A percentile compares a stretch with the other conserved stretches of the same genome.
phyloP scores from a whole-genome alignment of 23 red algal genomes.

The Chondrus crispus region DNA sequence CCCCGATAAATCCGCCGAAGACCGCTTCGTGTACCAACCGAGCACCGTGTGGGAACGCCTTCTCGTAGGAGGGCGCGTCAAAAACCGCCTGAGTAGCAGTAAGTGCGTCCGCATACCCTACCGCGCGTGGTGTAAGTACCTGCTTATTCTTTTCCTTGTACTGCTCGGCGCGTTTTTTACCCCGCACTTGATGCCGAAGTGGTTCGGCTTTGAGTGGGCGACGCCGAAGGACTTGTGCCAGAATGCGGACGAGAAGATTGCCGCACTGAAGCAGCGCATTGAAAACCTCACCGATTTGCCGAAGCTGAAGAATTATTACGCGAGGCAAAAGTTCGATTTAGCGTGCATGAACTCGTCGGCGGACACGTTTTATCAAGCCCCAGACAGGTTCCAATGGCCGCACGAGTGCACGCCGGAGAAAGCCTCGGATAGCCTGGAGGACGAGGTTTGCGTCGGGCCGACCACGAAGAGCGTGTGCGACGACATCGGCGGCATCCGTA shows the following conservation, averaged over 20 bases:
- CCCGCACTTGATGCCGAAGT: conserved; percentile 43
- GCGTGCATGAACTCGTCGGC: conserved; percentile 52
- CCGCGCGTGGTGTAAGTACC: conserved; percentile 23
- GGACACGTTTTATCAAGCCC: conserved; percentile 47
- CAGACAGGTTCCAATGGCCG: conserved; percentile 32
- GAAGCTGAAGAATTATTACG: conserved; percentile 12
- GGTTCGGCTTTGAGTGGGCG: conserved; percentile 65
- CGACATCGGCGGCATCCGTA: not conserved
- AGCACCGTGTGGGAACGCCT: conserved; percentile 2
- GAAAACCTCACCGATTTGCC: not conserved
- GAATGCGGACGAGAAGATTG: conserved; percentile 16
- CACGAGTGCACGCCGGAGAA: conserved; percentile 36
- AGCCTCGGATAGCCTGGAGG: not conserved
- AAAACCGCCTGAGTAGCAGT: conserved; percentile 44
- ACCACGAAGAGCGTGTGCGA: conserved; percentile 34
- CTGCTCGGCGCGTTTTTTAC: conserved; percentile 46
- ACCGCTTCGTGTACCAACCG: conserved; percentile 39
- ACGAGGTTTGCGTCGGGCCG: conserved; percentile 22
- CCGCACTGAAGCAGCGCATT: not conserved
- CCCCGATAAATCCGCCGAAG: not conserved
- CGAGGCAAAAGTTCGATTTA: conserved; percentile 26
- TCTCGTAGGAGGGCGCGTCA: conserved; percentile 23
- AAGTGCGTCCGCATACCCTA: conserved; percentile 23
- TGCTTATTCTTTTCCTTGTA: not conserved
- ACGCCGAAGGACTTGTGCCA: conserved; percentile 49